Percentiles rank a stretch among this genome's conserved stretches.
Conservation (phyloP, 2,329 filamentous ascomycete species). For the Nakataea oryzae region DNA sequence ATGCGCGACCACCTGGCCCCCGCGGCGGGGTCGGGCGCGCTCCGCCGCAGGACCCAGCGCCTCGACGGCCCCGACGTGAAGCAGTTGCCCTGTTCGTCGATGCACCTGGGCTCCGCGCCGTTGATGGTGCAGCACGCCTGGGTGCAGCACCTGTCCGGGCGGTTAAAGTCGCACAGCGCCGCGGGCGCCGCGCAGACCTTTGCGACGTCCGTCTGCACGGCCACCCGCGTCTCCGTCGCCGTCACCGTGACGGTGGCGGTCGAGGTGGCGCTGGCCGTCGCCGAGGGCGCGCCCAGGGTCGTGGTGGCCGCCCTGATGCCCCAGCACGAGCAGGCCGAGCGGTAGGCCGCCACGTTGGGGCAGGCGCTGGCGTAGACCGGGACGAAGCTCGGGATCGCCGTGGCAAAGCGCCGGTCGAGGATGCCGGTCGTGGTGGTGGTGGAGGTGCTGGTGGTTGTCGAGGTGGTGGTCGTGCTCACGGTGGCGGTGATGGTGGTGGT, state of each 20-base stretch:
- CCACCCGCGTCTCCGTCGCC: background rate
- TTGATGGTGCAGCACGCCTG: background rate
- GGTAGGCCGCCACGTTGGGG: background rate
- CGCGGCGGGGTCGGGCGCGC: constrained; percentile 6
- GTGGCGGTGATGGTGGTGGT: background rate
- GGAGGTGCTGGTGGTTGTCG: background rate
- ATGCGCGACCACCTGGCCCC: background rate
- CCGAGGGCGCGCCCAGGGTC: background rate
- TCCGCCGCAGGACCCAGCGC: background rate
- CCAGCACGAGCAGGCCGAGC: constrained; percentile 2
- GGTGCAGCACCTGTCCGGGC: background rate
- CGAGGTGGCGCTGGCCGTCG: background rate
- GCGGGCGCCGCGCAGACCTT: background rate
- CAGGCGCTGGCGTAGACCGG: constrained; percentile 2
- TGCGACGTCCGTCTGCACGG: background rate
- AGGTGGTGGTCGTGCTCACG: background rate
- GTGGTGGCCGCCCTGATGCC: background rate
- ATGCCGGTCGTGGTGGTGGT: background rate
- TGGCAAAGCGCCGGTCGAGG: background rate
- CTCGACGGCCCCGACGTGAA: background rate
- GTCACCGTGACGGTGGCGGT: background rate
- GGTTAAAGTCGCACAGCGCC: background rate
- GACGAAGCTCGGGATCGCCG: background rate
- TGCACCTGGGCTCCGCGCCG: background rate
- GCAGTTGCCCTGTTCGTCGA: constrained; percentile 4